Base-by-base conservation (phyloP, 2,329 filamentous ascomycete species). In the Xenosphaeropsis pyriputrescens region DNA sequence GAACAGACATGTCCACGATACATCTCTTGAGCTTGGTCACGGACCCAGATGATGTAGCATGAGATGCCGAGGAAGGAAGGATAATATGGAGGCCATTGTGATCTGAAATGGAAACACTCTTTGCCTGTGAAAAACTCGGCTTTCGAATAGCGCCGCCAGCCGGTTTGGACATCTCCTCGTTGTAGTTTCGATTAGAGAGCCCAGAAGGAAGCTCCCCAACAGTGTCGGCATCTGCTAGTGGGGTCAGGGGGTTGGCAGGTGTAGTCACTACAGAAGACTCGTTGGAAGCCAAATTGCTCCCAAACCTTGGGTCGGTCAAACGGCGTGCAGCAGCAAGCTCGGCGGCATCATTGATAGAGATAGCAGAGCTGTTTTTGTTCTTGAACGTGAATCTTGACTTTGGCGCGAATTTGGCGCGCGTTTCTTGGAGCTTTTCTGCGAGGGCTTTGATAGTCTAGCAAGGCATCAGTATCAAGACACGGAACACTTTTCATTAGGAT, bases 361-460 rank as follows among this genome's bases (percentile, higher is more conserved):
- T 65, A 6, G 69, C 65, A 6, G 67, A 67, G 1, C 58, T 49
- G 42, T 67, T 72, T 44, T 72, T 75, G 32, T 63, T 65, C 52
- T 78, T 93, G 66, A 95, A 95, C 38, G 81, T 73, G 59, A 95
- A 95, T 43, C 85, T 85, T 9, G 77, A 72, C 47, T 79, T 82
- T 6, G 86, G 85, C 0, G 75, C 73, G 38, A 85, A 70, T 16
- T 69, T 71, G 30, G 73, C 68, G 13, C 78, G 72, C 6, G 75
- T 77, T 41, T 78, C 71, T 48, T 82, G 78, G 17, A 95, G 67
- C 50, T 82, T 85, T 40, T 89, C 83, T 14, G 79, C 79, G 12
- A 95, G 64, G 13, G 70, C 70, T 64, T 91, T 93, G 58, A 95
- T 76, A 16, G 82, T 73, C 75, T 85, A 49, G 14, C 15, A 39